A percentile compares a stretch with the other conserved stretches of the same genome.
phyloP scores from a whole-genome alignment of 2,329 filamentous ascomycete species.

The Pezicula rhizophila region DNA sequence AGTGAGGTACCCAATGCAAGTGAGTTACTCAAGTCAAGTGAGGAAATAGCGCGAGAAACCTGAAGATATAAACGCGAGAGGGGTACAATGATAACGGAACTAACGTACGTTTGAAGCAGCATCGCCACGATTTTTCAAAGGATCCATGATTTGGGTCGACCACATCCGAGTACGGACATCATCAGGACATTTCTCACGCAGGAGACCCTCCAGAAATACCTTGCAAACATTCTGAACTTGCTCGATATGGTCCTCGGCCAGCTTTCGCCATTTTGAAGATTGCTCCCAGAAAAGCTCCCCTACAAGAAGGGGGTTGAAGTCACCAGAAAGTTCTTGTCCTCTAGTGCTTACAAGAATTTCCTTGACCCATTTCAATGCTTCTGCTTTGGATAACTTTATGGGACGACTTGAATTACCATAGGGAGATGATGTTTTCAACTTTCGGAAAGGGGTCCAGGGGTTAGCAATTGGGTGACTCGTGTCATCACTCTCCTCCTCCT shows the following conservation, averaged over 20 bases:
- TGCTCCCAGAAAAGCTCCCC: constrained; percentile 35
- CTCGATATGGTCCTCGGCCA: constrained; percentile 22
- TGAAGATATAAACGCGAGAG: too few relatives aligned
- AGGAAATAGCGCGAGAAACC: too few relatives aligned
- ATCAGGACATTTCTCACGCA: constrained; percentile 13
- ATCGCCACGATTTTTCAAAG: constrained; percentile 10
- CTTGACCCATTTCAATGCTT: constrained; percentile 19
- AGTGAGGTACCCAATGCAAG: too few relatives aligned
- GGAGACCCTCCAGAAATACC: constrained; percentile 14
- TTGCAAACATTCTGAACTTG: constrained; percentile 12
- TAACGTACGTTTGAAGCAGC: constrained; percentile 3
- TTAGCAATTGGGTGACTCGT: constrained; percentile 6
- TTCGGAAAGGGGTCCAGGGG: constrained; percentile 17
- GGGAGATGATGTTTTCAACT: constrained; percentile 7
- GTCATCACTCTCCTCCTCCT: not conserved
- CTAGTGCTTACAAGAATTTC: constrained; percentile 15
- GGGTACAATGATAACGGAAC: too few relatives aligned
- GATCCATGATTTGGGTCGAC: constrained; percentile 11
- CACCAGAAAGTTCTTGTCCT: constrained; percentile 32
- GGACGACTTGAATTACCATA: constrained; percentile 3
- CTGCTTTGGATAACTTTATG: constrained; percentile 13
- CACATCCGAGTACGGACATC: constrained; percentile 15
- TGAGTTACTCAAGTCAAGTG: too few relatives aligned
- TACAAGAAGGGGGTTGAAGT: constrained; percentile 33
- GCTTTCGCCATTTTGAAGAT: constrained; percentile 27